phyloP scores from a whole-genome alignment of 1,284 basidiomycete genomes.

The Sanguinoderma infundibulare region DNA sequence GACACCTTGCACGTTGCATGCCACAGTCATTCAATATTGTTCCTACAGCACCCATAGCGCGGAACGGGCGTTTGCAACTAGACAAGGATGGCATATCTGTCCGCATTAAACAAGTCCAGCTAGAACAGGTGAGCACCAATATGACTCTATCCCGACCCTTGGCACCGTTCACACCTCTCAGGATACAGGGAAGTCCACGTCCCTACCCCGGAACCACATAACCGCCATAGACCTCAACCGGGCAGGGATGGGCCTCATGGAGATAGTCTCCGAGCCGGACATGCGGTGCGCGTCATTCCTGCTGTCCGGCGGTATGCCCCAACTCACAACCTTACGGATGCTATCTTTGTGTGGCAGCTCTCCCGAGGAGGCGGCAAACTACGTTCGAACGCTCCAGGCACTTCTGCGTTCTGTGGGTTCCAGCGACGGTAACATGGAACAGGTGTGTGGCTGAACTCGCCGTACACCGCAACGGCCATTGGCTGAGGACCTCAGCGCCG shows the following conservation, averaged over 20 bases:
- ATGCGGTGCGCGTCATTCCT: conserved; percentile 60
- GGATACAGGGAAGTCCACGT: conserved; percentile 95
- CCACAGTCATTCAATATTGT: not conserved
- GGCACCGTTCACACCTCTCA: conserved; percentile 36
- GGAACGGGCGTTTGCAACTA: conserved; percentile 65
- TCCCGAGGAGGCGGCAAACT: conserved; percentile 91
- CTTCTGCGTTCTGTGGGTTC: conserved; percentile 85
- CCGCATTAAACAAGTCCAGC: conserved; percentile 91
- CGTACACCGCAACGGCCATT: not conserved
- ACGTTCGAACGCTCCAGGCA: conserved; percentile 85
- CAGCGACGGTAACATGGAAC: conserved; percentile 97
- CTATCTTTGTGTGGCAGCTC: conserved; percentile 50
- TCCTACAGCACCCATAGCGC: conserved; percentile 76
- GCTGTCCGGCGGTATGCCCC: conserved; percentile 3
- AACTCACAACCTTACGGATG: too few relatives aligned
- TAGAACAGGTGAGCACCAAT: conserved; percentile 81
- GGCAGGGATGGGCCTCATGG: conserved; percentile 90
- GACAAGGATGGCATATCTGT: conserved; percentile 53
- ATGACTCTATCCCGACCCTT: not conserved
- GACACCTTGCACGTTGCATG: not conserved
- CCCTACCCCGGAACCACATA: conserved; percentile 56
- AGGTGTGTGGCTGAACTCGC: conserved; percentile 50
- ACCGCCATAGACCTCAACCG: conserved; percentile 90
- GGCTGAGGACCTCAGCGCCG: not conserved
- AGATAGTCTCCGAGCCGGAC: conserved; percentile 96